Evolutionary conservation across 345 rosid genomes (phyloP).

Genomic region (Cardamine chenopodiifolia): DNA sequence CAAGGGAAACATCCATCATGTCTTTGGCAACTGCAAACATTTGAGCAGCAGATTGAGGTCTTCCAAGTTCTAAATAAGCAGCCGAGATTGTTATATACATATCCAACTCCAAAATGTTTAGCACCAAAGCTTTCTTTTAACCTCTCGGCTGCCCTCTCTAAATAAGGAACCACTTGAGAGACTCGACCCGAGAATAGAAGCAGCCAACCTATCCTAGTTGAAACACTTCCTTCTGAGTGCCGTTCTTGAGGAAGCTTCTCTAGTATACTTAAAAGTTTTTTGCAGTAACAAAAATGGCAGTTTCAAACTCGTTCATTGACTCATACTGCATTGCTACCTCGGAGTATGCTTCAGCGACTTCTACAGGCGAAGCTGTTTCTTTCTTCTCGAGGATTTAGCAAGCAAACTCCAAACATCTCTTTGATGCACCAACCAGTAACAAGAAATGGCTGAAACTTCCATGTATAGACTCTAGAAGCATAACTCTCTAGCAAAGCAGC

Average conservation of each 20-base stretch:
- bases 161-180: constrained; percentile 77
- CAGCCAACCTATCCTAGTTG: constrained; percentile 95
- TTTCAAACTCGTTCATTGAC: constrained; percentile 81
- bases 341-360: constrained; percentile 87
- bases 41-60: constrained; percentile 94
- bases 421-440: constrained; percentile 30
- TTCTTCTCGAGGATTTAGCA: constrained; percentile 79
- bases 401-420: constrained; percentile 79
- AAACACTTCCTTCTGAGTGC: constrained; percentile 82
- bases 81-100: constrained; percentile 89
- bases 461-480: too few species aligned
- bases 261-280: constrained; percentile 65
- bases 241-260: constrained; percentile 90
- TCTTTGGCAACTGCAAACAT: constrained; percentile 95
- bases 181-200: constrained; percentile 82
- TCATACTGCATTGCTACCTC: constrained; percentile 94
- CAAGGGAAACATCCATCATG: constrained; percentile 90
- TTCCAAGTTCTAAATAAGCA: constrained; percentile 85
- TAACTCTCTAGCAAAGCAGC: too few species aligned
- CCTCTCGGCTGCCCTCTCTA: constrained; percentile 86
- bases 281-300: constrained; percentile 73
- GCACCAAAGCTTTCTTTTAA: constrained; percentile 88
- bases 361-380: constrained; percentile 61
- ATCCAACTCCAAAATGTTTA: constrained; percentile 91
- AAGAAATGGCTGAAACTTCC: too few species aligned